Conservation (phyloP, 2,329 filamentous ascomycete species). For the Cercospora sp. region DNA sequence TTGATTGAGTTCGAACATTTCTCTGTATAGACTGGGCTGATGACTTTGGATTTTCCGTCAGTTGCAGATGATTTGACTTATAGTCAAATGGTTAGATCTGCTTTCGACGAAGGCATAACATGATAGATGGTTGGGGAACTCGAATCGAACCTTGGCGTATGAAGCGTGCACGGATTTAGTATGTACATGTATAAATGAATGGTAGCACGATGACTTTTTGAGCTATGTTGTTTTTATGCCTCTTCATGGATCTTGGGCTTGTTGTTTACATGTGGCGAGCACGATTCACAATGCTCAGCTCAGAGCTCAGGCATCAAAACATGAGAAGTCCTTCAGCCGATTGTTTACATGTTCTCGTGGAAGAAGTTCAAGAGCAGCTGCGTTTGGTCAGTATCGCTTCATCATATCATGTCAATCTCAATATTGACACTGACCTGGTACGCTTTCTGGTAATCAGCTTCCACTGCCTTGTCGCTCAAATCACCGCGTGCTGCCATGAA, state of each 20-base stretch:
- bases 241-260: neutral
- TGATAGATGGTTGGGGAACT: neutral
- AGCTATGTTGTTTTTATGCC: neutral
- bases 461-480: conserved; percentile 50
- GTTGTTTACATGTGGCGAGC: neutral
- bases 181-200: neutral
- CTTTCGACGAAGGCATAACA: neutral
- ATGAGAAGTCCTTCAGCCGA: neutral
- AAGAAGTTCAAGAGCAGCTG: conserved; percentile 52
- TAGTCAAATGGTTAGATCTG: neutral
- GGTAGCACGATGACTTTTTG: neutral
- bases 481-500: conserved; percentile 43
- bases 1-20: neutral
- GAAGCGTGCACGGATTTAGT: neutral
- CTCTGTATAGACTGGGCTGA: neutral
- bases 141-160: neutral
- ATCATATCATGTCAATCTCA: neutral
- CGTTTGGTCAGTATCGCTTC: neutral
- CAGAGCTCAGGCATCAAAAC: neutral
- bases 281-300: neutral
- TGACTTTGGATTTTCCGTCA: neutral
- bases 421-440: conserved; percentile 37
- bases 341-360: conserved; percentile 51
- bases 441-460: conserved; percentile 52
- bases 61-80: neutral